Percentiles rank a stretch among this genome's conserved stretches.
Conservation (phyloP, 495 filamentous ascomycete genomes). For the Podospora tetraspora region DNA sequence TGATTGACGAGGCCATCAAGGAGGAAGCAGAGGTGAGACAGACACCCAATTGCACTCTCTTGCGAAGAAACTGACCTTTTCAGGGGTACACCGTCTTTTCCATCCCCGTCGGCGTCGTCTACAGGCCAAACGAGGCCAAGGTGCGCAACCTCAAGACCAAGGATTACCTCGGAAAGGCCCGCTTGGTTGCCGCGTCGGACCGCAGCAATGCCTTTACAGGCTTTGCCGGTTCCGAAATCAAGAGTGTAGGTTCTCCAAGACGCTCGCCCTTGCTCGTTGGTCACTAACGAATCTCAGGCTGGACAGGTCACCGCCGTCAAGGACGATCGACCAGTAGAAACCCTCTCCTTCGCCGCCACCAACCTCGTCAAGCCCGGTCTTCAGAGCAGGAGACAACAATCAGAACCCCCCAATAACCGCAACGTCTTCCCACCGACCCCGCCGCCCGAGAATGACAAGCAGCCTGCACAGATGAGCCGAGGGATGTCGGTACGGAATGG, state of each 20-base stretch:
- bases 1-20: slow-evolving; percentile 93
- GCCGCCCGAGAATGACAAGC: slow-evolving; percentile 77
- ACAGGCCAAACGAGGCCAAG: slow-evolving; percentile 93
- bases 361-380: slow-evolving; percentile 86
- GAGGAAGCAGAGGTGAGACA: slow-evolving; percentile 81
- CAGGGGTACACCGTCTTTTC: slow-evolving; percentile 99
- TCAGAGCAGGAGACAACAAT: slow-evolving; percentile 73
- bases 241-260: slow-evolving; percentile 43
- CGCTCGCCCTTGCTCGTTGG: neutral
- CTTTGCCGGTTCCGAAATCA: slow-evolving; percentile 69
- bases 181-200: slow-evolving; percentile 89
- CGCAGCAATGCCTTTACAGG: slow-evolving; percentile 68
- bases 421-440: slow-evolving; percentile 95
- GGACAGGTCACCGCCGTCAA: slow-evolving; percentile 29
- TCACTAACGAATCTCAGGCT: slow-evolving; percentile 12
- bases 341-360: slow-evolving; percentile 81
- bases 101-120: slow-evolving; percentile 91
- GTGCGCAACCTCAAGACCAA: slow-evolving; percentile 96
- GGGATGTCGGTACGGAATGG: slow-evolving; percentile 50
- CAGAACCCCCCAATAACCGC: slow-evolving; percentile 70
- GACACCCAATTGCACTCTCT: slow-evolving; percentile 10
- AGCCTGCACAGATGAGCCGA: slow-evolving; percentile 37
- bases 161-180: slow-evolving; percentile 92
- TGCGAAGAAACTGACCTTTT: slow-evolving; percentile 21
- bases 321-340: slow-evolving; percentile 73